A percentile compares a stretch with the other conserved stretches of the same genome.
Conservation (phyloP, 1,139 yeast species). For the Entelexis sorbosivorans region DNA sequence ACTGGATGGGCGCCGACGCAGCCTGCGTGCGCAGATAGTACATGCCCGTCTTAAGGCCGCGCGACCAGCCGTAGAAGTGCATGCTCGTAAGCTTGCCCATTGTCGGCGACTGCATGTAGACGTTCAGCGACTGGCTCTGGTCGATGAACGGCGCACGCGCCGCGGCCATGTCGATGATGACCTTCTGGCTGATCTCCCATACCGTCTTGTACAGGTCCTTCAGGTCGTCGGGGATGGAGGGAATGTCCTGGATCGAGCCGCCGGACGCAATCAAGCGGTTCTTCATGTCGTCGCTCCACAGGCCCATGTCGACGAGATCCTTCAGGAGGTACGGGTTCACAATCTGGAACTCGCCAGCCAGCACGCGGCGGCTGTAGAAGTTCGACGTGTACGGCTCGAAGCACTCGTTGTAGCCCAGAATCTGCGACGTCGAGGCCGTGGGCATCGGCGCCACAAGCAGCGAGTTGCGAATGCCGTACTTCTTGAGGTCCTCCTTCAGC, state of each 20-base stretch:
- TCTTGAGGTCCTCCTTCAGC: conserved; percentile 48
- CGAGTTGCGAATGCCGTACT: conserved; percentile 69
- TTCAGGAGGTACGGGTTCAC: conserved; percentile 73
- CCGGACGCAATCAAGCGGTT: conserved; percentile 65
- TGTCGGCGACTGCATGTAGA: conserved; percentile 75
- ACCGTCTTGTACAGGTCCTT: conserved; percentile 82
- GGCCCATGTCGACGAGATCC: conserved; percentile 71
- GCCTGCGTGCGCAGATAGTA: conserved; percentile 93
- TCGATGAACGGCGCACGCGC: conserved; percentile 89
- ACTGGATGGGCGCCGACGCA: conserved; percentile 87
- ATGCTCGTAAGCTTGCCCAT: conserved; percentile 90
- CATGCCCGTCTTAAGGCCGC: conserved; percentile 96
- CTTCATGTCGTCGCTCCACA: conserved; percentile 76
- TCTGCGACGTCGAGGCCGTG: conserved; percentile 87
- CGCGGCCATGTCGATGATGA: conserved; percentile 87
- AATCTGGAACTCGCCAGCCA: conserved; percentile 81
- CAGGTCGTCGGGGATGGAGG: conserved; percentile 63
- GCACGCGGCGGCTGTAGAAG: conserved; percentile 73
- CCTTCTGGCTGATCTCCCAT: conserved; percentile 90
- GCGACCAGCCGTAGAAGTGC: conserved; percentile 97
- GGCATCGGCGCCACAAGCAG: conserved; percentile 89
- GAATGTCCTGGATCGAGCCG: conserved; percentile 76
- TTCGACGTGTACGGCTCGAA: conserved; percentile 87
- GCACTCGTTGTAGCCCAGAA: conserved; percentile 79
- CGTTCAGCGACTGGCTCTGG: conserved; percentile 86